These are phyloP conservation scores for Arctium minus DNA, from an alignment of 129 eudicot genomes.

Conservation along the genomic window DNA sequence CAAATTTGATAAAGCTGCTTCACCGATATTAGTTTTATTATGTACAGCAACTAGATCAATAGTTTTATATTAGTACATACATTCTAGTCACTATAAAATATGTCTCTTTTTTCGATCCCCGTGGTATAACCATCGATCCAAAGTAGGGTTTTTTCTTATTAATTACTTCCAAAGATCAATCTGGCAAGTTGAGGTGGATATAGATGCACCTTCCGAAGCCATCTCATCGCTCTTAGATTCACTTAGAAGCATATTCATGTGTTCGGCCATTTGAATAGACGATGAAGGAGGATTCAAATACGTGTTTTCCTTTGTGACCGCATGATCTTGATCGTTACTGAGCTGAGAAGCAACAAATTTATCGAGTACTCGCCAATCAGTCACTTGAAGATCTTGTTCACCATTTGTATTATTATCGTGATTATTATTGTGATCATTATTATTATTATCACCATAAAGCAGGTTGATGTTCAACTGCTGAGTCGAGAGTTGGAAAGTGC, in stretches of 20 bases:
- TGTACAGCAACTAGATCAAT: slow-evolving; percentile 35
- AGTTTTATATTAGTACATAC: slow-evolving; percentile 25
- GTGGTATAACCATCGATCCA: slow-evolving; percentile 16
- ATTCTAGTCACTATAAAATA: slow-evolving; percentile 21
- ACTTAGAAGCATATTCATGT: slow-evolving; percentile 39
- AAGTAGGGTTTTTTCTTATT: neutral
- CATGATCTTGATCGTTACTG: slow-evolving; percentile 35
- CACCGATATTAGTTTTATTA: slow-evolving; percentile 21
- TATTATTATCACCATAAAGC: slow-evolving; percentile 20
- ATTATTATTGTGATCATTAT: neutral
- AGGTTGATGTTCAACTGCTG: slow-evolving; percentile 28
- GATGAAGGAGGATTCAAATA: slow-evolving; percentile 21
- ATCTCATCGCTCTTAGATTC: slow-evolving; percentile 41
- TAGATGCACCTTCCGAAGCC: slow-evolving; percentile 42
- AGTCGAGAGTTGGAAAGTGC: slow-evolving; percentile 7
- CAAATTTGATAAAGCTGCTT: slow-evolving; percentile 34
- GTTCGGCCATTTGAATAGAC: slow-evolving; percentile 33
- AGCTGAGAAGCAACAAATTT: slow-evolving; percentile 53
- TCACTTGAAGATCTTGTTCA: slow-evolving; percentile 34
- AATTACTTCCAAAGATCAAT: slow-evolving; percentile 49
- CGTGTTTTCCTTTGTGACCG: slow-evolving; percentile 18
- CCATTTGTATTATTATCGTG: neutral
- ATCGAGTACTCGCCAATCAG: slow-evolving; percentile 54
- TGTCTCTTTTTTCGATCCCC: neutral
- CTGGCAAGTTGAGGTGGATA: slow-evolving; percentile 43